phyloP scores from a whole-genome alignment of 2,329 filamentous ascomycete genomes.

The Teratosphaeriaceae sp. region DNA sequence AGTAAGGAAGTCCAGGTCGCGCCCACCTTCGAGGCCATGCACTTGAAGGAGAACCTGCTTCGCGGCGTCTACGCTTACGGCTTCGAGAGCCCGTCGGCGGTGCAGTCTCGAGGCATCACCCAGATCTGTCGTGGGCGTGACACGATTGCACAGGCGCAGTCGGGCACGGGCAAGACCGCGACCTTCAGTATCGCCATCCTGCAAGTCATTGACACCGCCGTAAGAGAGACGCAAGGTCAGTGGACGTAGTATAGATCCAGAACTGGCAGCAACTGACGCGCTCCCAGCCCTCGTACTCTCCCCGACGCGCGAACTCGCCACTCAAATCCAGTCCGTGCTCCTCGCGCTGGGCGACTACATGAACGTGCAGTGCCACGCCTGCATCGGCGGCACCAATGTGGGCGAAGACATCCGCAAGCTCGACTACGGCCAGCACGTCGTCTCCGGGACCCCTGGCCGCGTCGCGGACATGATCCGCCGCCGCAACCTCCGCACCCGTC shows the following conservation, averaged over 20 bases:
- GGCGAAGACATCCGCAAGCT: constrained; percentile 97
- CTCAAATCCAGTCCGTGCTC: constrained; percentile 96
- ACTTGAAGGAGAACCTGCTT: constrained; percentile 92
- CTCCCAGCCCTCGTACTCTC: constrained; percentile 75
- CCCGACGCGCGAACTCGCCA: constrained; percentile 91
- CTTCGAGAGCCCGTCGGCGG: constrained; percentile 91
- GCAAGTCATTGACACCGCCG: constrained; percentile 91
- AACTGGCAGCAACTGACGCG: constrained; percentile 51
- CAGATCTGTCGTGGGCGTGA: constrained; percentile 99
- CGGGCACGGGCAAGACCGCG: constrained; percentile 98
- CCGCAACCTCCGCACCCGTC: constrained; percentile 62
- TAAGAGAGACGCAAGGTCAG: constrained; percentile 97
- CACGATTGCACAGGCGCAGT: constrained; percentile 96
- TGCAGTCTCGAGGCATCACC: constrained; percentile 96
- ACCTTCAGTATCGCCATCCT: constrained; percentile 99
- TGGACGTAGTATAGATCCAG: constrained; percentile 16
- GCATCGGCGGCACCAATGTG: constrained; percentile 96
- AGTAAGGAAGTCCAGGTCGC: constrained; percentile 54
- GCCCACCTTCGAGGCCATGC: constrained; percentile 83
- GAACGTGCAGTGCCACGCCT: constrained; percentile 98
- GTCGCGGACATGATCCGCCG: constrained; percentile 81
- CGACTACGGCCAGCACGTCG: constrained; percentile 95
- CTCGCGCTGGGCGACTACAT: constrained; percentile 99
- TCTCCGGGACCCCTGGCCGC: constrained; percentile 93
- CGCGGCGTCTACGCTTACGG: constrained; percentile 60